Percentiles rank a stretch among this genome's conserved stretches.
These are phyloP conservation scores for Rhynchosporium graminicola DNA, from an alignment of 2,329 filamentous ascomycete species.

Conservation along the genomic window DNA sequence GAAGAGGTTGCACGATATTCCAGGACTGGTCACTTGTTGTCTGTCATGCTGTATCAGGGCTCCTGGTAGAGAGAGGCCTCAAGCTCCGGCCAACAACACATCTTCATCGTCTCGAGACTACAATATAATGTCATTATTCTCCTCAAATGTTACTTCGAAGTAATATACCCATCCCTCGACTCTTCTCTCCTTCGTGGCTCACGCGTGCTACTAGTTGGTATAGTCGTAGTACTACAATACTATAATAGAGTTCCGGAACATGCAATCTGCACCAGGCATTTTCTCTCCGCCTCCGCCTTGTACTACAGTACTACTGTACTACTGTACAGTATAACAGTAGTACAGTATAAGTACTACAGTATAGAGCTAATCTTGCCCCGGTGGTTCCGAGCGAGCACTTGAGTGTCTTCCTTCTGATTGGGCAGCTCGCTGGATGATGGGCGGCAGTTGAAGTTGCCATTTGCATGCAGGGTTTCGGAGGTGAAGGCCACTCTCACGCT, in stretches of 20 bases:
- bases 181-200: background rate
- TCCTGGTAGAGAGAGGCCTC: no score
- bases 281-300: background rate
- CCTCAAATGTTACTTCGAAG: background rate
- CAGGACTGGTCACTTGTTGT: background rate
- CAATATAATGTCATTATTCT: background rate
- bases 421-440: background rate
- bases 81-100: no score
- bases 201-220: background rate
- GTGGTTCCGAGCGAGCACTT: background rate
- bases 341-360: no score
- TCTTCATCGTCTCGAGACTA: no score
- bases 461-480: background rate
- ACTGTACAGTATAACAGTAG: no score
- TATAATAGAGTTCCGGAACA: background rate
- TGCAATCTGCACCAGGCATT: background rate
- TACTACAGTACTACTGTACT: no score
- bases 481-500: background rate
- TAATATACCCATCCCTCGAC: background rate
- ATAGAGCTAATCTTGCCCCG: no score
- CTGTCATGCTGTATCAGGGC: no score
- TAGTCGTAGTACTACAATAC: no score
- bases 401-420: background rate
- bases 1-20: no score
- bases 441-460: constrained; percentile 4